These are phyloP conservation scores for Hibiscus syriacus DNA, from an alignment of 345 rosid species.

Conservation along the genomic window DNA sequence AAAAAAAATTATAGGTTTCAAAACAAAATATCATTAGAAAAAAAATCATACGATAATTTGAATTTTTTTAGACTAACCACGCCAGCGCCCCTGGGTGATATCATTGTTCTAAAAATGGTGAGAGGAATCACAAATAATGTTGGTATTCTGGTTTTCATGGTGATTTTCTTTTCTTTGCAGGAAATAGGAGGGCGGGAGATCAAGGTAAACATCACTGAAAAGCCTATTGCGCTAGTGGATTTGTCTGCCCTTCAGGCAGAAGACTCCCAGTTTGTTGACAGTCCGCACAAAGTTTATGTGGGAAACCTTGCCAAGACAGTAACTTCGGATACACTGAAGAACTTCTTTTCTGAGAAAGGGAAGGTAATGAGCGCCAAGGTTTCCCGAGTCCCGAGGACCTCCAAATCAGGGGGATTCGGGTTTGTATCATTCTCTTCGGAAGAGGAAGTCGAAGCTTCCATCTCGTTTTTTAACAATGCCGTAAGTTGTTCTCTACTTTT, in stretches of 20 bases:
- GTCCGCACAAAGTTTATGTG: too few relatives aligned
- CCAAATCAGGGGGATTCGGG: slow-evolving; percentile 78
- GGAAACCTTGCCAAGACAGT: too few relatives aligned
- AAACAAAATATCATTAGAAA: too few relatives aligned
- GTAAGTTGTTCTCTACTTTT: slow-evolving; percentile 40
- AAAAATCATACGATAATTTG: too few relatives aligned
- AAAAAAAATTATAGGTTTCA: too few relatives aligned
- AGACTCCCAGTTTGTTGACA: slow-evolving; percentile 60
- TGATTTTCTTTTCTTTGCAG: slow-evolving; percentile 26
- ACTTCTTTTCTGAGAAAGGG: slow-evolving; percentile 56
- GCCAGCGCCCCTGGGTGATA: too few relatives aligned
- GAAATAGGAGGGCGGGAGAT: slow-evolving; percentile 73
- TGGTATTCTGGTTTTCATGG: not conserved
- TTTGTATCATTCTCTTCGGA: slow-evolving; percentile 79
- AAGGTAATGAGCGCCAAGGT: slow-evolving; percentile 78
- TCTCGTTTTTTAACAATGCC: slow-evolving; percentile 58
- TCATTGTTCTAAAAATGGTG: not conserved
- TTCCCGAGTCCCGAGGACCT: slow-evolving; percentile 73
- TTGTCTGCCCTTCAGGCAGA: slow-evolving; percentile 49
- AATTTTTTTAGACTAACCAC: too few relatives aligned
- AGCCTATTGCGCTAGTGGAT: slow-evolving; percentile 47
- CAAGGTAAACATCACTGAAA: slow-evolving; percentile 81
- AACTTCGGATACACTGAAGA: slow-evolving; percentile 51
- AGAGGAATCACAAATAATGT: not conserved
- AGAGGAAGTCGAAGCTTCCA: slow-evolving; percentile 71